Conservation (phyloP, 1,139 yeast species). For the Debaryomyces psychrophilus region DNA sequence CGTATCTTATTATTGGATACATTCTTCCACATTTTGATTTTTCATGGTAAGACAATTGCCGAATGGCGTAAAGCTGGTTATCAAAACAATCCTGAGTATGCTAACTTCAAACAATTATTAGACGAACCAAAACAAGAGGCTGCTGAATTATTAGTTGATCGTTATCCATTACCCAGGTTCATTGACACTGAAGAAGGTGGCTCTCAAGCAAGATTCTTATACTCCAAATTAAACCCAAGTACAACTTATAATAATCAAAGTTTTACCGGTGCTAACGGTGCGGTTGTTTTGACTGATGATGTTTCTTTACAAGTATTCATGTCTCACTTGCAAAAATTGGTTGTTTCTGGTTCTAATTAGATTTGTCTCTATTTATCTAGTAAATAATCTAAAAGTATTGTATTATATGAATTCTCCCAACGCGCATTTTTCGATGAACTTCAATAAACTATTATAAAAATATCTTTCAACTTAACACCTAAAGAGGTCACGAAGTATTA, state of each 20-base stretch:
- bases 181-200: slow-evolving; percentile 98
- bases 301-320: slow-evolving; percentile 89
- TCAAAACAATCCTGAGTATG: slow-evolving; percentile 88
- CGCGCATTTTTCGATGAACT: not conserved
- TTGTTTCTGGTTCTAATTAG: slow-evolving; percentile 56
- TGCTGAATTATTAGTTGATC: slow-evolving; percentile 83
- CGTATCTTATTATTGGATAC: slow-evolving; percentile 72
- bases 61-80: slow-evolving; percentile 97
- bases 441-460: not conserved
- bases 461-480: not conserved
- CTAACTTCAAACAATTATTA: slow-evolving; percentile 80
- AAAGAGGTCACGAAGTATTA: not conserved
- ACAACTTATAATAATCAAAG: slow-evolving; percentile 73
- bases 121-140: slow-evolving; percentile 94
- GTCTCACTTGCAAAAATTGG: slow-evolving; percentile 85
- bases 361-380: slow-evolving; percentile 9
- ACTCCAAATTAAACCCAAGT: slow-evolving; percentile 92
- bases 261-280: slow-evolving; percentile 54
- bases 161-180: slow-evolving; percentile 96
- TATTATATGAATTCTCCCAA: slow-evolving; percentile 2
- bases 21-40: slow-evolving; percentile 83
- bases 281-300: slow-evolving; percentile 93
- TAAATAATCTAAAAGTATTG: slow-evolving; percentile 8
- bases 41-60: slow-evolving; percentile 93
- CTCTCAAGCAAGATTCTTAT: slow-evolving; percentile 94